Evolutionary conservation across 805 yeast genomes (phyloP).

Genomic region (Saturnispora halmiae): DNA sequence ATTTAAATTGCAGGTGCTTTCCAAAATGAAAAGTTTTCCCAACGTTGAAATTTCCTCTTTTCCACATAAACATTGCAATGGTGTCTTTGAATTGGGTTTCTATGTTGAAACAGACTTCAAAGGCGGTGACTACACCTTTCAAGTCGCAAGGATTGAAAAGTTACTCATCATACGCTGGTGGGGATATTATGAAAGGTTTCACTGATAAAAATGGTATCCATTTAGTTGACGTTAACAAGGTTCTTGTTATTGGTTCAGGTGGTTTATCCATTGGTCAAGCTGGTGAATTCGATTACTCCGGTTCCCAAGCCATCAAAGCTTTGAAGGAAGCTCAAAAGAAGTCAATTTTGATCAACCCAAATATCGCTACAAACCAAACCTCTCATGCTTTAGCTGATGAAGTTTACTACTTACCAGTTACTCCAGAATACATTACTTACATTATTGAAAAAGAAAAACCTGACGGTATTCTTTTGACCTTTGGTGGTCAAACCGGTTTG

Average conservation of each 20-base stretch:
- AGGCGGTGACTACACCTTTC: slow-evolving; percentile 1
- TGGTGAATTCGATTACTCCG: slow-evolving; percentile 98
- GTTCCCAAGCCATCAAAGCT: slow-evolving; percentile 98
- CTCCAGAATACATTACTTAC: slow-evolving; percentile 90
- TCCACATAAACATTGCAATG: background rate
- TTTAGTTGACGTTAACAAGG: slow-evolving; percentile 78
- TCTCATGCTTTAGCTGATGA: slow-evolving; percentile 97
- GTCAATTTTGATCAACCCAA: slow-evolving; percentile 92
- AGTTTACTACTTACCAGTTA: slow-evolving; percentile 96
- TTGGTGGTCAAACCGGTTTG: slow-evolving; percentile 98
- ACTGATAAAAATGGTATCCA: slow-evolving; percentile 51
- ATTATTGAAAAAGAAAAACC: slow-evolving; percentile 93
- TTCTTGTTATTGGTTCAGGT: slow-evolving; percentile 93
- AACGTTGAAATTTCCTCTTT: background rate
- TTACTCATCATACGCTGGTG: slow-evolving; percentile 46
- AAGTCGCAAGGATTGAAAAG: slow-evolving; percentile 4
- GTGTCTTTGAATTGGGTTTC: slow-evolving; percentile 9
- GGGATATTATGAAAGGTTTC: slow-evolving; percentile 47
- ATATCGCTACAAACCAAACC: slow-evolving; percentile 97
- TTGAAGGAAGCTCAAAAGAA: slow-evolving; percentile 96
- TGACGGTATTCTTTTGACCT: slow-evolving; percentile 92
- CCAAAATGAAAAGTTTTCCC: background rate
- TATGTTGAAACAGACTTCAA: slow-evolving; percentile 5
- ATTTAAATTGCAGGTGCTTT: slow-evolving; percentile 2
- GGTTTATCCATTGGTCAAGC: slow-evolving; percentile 99